These are phyloP conservation scores for Cavenderia fasciculata DNA, from an alignment of 78 protist species.

Conservation along the genomic window DNA sequence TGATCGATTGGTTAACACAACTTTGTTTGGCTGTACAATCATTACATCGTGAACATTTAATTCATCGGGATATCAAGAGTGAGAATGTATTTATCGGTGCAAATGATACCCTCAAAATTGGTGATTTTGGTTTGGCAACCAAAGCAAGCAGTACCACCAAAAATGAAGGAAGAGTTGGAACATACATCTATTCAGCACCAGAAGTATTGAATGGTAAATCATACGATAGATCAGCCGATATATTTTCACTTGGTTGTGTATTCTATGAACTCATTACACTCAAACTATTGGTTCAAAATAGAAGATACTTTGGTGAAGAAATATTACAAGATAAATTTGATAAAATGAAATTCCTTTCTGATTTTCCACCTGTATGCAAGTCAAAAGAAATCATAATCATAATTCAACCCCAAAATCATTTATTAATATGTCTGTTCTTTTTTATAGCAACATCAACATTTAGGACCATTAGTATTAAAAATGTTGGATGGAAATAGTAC, in stretches of 20 bases:
- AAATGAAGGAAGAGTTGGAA: slow-evolving; percentile 19
- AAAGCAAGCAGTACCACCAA: not conserved
- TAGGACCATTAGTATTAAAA: slow-evolving; percentile 36
- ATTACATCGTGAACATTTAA: slow-evolving; percentile 26
- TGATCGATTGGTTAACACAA: slow-evolving; percentile 33
- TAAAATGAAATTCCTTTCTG: slow-evolving; percentile 7
- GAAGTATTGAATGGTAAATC: slow-evolving; percentile 10
- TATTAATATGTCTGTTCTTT: too few species aligned
- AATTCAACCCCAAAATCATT: too few species aligned
- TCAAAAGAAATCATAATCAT: too few species aligned
- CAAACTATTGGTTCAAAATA: not conserved
- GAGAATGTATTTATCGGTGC: slow-evolving; percentile 39
- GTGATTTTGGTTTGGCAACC: slow-evolving; percentile 63
- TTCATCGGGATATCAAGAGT: slow-evolving; percentile 48
- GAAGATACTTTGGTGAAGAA: slow-evolving; percentile 34
- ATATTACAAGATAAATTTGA: slow-evolving; percentile 17
- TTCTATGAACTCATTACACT: slow-evolving; percentile 59
- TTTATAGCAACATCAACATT: not conserved
- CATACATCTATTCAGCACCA: slow-evolving; percentile 41
- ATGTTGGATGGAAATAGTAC: slow-evolving; percentile 43
- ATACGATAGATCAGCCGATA: slow-evolving; percentile 50
- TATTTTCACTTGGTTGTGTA: slow-evolving; percentile 63
- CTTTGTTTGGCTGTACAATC: slow-evolving; percentile 36
- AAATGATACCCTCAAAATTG: slow-evolving; percentile 40
- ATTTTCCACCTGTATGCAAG: slow-evolving; percentile 3